Conservation (phyloP, 2,329 filamentous ascomycete species). For the Fusarium secorum region DNA sequence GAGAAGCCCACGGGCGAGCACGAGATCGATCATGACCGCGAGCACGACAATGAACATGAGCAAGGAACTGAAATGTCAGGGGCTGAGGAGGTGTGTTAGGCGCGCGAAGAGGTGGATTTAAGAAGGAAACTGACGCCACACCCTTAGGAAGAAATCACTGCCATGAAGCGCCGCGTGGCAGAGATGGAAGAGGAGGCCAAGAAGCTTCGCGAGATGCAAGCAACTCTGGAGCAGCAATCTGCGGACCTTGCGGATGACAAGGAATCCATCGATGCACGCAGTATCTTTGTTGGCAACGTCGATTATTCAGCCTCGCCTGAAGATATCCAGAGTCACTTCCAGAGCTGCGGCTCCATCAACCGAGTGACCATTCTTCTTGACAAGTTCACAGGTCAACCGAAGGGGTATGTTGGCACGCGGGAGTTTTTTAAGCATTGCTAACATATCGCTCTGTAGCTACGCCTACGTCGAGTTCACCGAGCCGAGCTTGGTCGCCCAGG, state of each 20-base stretch:
- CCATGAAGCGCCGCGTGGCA: conserved; percentile 85
- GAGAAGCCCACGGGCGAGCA: conserved; percentile 42
- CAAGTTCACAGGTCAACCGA: conserved; percentile 99
- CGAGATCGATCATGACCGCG: conserved; percentile 42
- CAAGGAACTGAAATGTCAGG: conserved; percentile 44
- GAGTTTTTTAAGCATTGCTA: conserved; percentile 13
- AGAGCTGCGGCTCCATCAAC: conserved; percentile 96
- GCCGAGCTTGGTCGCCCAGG: conserved; percentile 89
- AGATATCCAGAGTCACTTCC: conserved; percentile 96
- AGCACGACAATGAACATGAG: conserved; percentile 41
- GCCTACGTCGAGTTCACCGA: conserved; percentile 99
- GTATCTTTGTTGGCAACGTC: conserved; percentile 98
- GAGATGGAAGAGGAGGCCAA: conserved; percentile 92
- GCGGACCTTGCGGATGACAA: conserved; percentile 89
- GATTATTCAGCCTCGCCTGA: conserved; percentile 97
- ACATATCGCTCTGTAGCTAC: conserved; percentile 68
- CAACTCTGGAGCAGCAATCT: conserved; percentile 82
- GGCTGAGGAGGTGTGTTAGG: conserved; percentile 50
- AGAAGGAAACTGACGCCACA: conserved; percentile 46
- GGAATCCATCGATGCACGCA: conserved; percentile 92
- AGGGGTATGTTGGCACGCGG: conserved; percentile 72
- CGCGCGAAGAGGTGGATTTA: conserved; percentile 42
- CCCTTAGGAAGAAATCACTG: conserved; percentile 77
- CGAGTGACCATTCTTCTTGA: conserved; percentile 96
- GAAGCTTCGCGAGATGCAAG: conserved; percentile 87